A percentile compares a stretch with the other conserved stretches of the same genome.
Conservation (phyloP, 2,329 filamentous ascomycete species). For the Paecilomyces formosus region DNA sequence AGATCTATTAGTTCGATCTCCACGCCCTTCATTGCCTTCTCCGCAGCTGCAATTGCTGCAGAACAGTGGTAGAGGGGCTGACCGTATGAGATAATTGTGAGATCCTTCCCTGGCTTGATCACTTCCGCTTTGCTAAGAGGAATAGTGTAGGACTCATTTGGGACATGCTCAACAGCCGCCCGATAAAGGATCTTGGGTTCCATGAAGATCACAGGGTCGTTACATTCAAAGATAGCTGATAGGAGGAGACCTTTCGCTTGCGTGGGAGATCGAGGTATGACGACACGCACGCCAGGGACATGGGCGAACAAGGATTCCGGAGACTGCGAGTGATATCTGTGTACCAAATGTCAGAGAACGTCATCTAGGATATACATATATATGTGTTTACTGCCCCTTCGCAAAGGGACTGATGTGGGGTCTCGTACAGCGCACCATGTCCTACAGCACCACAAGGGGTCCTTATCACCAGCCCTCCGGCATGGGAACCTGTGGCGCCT, state of each 20-base stretch:
- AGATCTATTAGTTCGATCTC: slow-evolving; percentile 81
- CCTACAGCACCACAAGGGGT: slow-evolving; percentile 90
- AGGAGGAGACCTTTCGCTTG: slow-evolving; percentile 86
- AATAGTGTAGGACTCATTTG: slow-evolving; percentile 69
- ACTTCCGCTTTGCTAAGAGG: slow-evolving; percentile 81
- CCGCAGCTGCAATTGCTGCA: slow-evolving; percentile 65
- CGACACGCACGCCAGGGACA: slow-evolving; percentile 74
- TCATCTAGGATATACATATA: neutral
- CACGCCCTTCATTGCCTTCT: slow-evolving; percentile 63
- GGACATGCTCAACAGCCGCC: slow-evolving; percentile 86
- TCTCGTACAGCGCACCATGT: slow-evolving; percentile 64
- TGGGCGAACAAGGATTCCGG: slow-evolving; percentile 86
- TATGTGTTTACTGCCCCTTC: neutral
- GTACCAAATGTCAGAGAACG: neutral
- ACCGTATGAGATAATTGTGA: slow-evolving; percentile 83
- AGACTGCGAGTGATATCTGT: slow-evolving; percentile 72
- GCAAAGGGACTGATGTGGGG: neutral
- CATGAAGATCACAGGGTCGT: slow-evolving; percentile 87
- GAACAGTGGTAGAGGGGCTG: slow-evolving; percentile 81
- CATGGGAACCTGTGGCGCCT: slow-evolving; percentile 56
- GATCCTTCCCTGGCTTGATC: slow-evolving; percentile 67
- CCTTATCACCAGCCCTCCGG: slow-evolving; percentile 73
- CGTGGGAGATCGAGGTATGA: slow-evolving; percentile 75
- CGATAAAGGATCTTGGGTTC: slow-evolving; percentile 91
- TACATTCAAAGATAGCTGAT: slow-evolving; percentile 63